Evolutionary conservation across 2,329 filamentous ascomycete species (phyloP), one percentile per base, ranked within the genome.

Genomic region (Chaetomium sp.): DNA sequence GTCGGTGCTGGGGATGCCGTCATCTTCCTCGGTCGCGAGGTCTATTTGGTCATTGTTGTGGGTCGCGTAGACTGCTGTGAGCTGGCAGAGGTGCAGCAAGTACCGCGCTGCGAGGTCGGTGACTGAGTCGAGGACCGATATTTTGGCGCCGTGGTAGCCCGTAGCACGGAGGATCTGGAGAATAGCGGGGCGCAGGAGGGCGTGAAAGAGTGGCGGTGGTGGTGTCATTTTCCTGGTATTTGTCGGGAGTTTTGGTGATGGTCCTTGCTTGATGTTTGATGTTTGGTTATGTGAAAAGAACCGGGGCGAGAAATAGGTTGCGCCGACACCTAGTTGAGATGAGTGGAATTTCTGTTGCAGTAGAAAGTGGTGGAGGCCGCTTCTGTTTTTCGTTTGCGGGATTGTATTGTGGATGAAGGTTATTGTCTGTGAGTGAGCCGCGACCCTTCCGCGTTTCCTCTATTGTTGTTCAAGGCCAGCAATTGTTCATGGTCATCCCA

Each of bases 141-240:
- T 86, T 53, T 85, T 85, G 50, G 90, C 88, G 43, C 86, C 80
- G 69, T 95, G 89, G 74, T 95, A 97, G 68, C 92, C 92, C 32
- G 90, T 87, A 35, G 91, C 89, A 67, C 92, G 90, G 51, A 97
- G 84, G 66, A 95, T 92, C 72, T 96, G 91, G 56, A 97, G 83
- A 58, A 96, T 83, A 48, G 86, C 86, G 1, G 92, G 92, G 43
- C 91, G 89, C 55, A 97, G 79, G 61, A 96, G 85, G 58, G 88
- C 86, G 71, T 89, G 86, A 73, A 77, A 80, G 55, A 80, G 71
- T n/a, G 76, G 70, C 8, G 74, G 70, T 3, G 74, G 75, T 36
- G 66, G 72, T 59, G 72, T 72, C 76, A 79, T 80, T 45, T 56
- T 69, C 56, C 10, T 19, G 12, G 10, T 37, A n/a, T 36, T 35